A percentile compares a stretch with the other conserved stretches of the same genome.
phyloP scores from a whole-genome alignment of 1,284 basidiomycete genomes.

The Irpex sp. region DNA sequence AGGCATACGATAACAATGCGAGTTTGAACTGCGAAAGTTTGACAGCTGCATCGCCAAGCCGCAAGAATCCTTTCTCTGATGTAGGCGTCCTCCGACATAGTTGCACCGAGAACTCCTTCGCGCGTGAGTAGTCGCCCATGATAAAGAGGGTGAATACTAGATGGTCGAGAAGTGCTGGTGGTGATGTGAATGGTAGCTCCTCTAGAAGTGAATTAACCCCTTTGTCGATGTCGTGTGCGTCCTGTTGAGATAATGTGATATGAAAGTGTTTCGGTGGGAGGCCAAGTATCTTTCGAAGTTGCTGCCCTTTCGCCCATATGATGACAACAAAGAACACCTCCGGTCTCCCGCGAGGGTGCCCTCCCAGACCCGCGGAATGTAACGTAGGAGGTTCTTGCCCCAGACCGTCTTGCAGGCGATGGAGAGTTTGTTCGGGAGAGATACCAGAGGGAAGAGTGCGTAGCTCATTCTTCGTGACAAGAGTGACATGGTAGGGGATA shows the following conservation, averaged over 20 bases:
- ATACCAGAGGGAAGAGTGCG: slow-evolving; percentile 4
- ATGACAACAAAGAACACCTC: slow-evolving; percentile 44
- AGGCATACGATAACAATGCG: slow-evolving; percentile 52
- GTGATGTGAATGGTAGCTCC: slow-evolving; percentile 24
- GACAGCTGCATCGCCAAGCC: slow-evolving; percentile 45
- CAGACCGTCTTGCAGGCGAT: slow-evolving; percentile 1
- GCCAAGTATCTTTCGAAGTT: slow-evolving; percentile 42
- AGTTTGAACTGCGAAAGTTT: slow-evolving; percentile 36
- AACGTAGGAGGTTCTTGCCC: slow-evolving; percentile 14
- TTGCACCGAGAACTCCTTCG: slow-evolving; percentile 30
- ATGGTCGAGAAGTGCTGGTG: slow-evolving; percentile 45
- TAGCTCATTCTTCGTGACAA: slow-evolving; percentile 36
- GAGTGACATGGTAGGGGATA: slow-evolving; percentile 38
- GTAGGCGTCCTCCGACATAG: slow-evolving; percentile 31
- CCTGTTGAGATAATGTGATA: slow-evolving; percentile 42
- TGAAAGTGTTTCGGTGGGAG: slow-evolving; percentile 52
- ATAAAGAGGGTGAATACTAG: slow-evolving; percentile 42
- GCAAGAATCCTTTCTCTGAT: slow-evolving; percentile 45
- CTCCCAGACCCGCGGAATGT: slow-evolving; percentile 37
- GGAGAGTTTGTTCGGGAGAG: slow-evolving; percentile 8
- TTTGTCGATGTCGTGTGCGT: slow-evolving; percentile 45
- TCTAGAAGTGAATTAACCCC: slow-evolving; percentile 39
- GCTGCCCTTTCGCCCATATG: slow-evolving; percentile 54
- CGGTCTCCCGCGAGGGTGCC: slow-evolving; percentile 22
- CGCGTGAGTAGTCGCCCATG: slow-evolving; percentile 33